These are phyloP conservation scores for Hypoxylon sp. DNA, from an alignment of 2,329 filamentous ascomycete genomes.

Conservation along the genomic window DNA sequence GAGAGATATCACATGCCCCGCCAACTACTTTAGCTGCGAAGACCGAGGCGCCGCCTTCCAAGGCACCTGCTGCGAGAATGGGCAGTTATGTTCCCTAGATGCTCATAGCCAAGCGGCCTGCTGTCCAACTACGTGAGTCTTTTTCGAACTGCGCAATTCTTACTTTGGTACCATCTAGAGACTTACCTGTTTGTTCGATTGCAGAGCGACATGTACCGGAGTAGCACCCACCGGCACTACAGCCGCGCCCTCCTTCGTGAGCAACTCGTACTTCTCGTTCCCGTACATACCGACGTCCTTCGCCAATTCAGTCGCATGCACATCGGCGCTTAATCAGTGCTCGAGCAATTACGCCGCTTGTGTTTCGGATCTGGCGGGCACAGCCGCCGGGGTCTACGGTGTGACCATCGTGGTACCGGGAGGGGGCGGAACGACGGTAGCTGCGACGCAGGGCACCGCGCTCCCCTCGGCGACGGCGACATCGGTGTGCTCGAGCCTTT, in stretches of 20 bases:
- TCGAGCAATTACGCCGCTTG: slow-evolving; percentile 69
- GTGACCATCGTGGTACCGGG: slow-evolving; percentile 71
- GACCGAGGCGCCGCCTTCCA: slow-evolving; percentile 63
- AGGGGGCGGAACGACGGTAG: slow-evolving; percentile 67
- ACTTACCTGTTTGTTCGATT: slow-evolving; percentile 25
- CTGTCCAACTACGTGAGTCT: slow-evolving; percentile 66
- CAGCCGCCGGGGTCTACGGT: slow-evolving; percentile 60
- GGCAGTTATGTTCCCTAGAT: slow-evolving; percentile 67
- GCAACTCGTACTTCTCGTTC: slow-evolving; percentile 72
- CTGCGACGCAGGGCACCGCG: slow-evolving; percentile 56
- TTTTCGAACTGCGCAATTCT: background rate
- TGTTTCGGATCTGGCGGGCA: slow-evolving; percentile 63
- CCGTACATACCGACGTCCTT: slow-evolving; percentile 70
- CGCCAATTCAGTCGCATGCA: slow-evolving; percentile 65
- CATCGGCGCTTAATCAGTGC: slow-evolving; percentile 66
- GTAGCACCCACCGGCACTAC: slow-evolving; percentile 60
- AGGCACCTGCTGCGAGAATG: slow-evolving; percentile 66
- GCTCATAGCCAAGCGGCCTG: slow-evolving; percentile 65
- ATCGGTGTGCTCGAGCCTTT: slow-evolving; percentile 70
- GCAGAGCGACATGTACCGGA: slow-evolving; percentile 70
- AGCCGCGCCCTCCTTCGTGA: slow-evolving; percentile 65
- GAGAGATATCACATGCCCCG: slow-evolving; percentile 59
- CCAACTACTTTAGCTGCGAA: slow-evolving; percentile 67
- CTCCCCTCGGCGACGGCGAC: slow-evolving; percentile 64
- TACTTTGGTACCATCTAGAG: background rate